phyloP scores from a whole-genome alignment of 2,329 filamentous ascomycete species.

The Tolypocladium cylindrosporum region DNA sequence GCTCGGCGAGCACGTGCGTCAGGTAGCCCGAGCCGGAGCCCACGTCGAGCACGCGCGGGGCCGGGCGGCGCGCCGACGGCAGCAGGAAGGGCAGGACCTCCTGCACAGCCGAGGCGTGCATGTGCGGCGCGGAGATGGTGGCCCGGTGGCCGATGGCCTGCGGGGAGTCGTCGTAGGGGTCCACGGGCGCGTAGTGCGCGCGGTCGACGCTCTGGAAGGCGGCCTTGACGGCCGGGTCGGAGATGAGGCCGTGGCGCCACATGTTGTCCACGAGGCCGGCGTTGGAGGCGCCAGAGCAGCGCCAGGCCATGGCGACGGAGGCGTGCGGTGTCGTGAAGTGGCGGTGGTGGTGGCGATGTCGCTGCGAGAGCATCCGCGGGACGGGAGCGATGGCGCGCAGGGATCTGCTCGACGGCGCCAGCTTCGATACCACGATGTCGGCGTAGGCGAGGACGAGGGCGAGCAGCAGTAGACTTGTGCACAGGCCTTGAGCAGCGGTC shows the following conservation, averaged over 20 bases:
- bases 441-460: neutral
- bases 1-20: slow-evolving; percentile 76
- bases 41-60: slow-evolving; percentile 57
- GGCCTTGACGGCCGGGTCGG: slow-evolving; percentile 58
- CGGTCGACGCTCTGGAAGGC: slow-evolving; percentile 87
- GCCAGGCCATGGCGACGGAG: slow-evolving; percentile 69
- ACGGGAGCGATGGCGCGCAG: neutral
- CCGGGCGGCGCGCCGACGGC: slow-evolving; percentile 17
- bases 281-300: slow-evolving; percentile 68
- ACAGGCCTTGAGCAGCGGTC: neutral
- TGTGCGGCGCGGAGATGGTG: slow-evolving; percentile 51
- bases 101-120: slow-evolving; percentile 47
- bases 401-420: neutral
- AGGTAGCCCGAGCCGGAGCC: slow-evolving; percentile 75
- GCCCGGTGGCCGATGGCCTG: slow-evolving; percentile 45
- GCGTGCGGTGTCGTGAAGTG: neutral
- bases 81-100: slow-evolving; percentile 34
- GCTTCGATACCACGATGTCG: neutral
- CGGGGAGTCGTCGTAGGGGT: slow-evolving; percentile 56
- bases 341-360: neutral
- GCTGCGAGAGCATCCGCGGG: neutral
- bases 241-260: slow-evolving; percentile 60
- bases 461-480: neutral
- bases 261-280: slow-evolving; percentile 70
- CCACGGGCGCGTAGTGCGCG: slow-evolving; percentile 64